Conservation (phyloP, 2,329 filamentous ascomycete species). For the Pestalotiopsis sp. region DNA sequence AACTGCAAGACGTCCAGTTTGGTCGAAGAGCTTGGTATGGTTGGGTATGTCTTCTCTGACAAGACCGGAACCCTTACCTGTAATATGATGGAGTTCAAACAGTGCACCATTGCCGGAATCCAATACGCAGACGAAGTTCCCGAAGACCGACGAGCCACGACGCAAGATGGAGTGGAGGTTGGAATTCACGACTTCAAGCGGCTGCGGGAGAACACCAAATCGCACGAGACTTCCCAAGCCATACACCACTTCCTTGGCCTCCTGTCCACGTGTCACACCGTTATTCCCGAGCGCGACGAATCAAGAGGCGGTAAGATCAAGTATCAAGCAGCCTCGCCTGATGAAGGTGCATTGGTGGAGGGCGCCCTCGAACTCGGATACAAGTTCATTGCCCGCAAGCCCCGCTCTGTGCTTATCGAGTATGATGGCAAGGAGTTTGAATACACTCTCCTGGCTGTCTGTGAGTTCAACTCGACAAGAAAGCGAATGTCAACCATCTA, state of each 20-base stretch:
- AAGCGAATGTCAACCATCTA: constrained; percentile 99
- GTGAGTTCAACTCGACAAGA: constrained; percentile 96
- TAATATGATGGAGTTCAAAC: constrained; percentile 98
- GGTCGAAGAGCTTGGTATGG: constrained; percentile 96
- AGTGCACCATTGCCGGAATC: constrained; percentile 89
- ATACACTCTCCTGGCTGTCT: constrained; percentile 93
- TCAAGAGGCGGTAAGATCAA: constrained; percentile 83
- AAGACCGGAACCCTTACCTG: constrained; percentile 98
- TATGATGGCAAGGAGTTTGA: constrained; percentile 73
- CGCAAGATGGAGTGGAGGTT: constrained; percentile 75
- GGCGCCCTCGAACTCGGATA: constrained; percentile 87
- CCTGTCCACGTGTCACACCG: constrained; percentile 90
- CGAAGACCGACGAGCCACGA: constrained; percentile 81
- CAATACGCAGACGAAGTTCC: constrained; percentile 93
- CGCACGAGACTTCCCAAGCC: constrained; percentile 50
- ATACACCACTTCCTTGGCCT: constrained; percentile 85
- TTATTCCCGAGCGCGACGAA: constrained; percentile 87
- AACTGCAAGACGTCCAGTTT: constrained; percentile 95
- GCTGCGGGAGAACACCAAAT: constrained; percentile 70
- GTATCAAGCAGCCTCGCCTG: constrained; percentile 96
- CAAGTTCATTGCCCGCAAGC: constrained; percentile 87
- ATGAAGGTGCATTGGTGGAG: constrained; percentile 95
- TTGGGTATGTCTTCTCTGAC: constrained; percentile 98
- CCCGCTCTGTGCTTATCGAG: constrained; percentile 82
- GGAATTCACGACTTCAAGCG: constrained; percentile 85